phyloP scores from a whole-genome alignment of 306 rosid genomes.

The Dryas drummondii region DNA sequence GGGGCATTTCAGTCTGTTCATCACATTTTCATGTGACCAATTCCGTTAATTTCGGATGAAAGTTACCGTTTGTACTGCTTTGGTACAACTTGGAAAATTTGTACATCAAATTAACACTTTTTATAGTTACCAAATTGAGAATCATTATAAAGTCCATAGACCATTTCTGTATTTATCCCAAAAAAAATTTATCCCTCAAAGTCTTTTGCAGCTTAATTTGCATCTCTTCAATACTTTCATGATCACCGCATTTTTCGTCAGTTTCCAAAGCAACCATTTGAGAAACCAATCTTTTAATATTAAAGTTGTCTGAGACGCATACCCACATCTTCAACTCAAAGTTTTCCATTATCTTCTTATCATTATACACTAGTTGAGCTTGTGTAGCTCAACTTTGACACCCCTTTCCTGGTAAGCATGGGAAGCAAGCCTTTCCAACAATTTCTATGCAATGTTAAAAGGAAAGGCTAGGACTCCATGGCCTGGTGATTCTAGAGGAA shows the following conservation, averaged over 20 bases:
- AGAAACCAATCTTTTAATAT: not conserved
- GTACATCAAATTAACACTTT: too few species aligned
- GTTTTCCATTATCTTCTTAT: not conserved
- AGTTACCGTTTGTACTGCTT: too few species aligned
- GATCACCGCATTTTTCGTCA: not conserved
- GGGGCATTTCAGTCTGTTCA: too few species aligned
- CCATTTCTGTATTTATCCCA: too few species aligned
- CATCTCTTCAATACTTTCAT: not conserved
- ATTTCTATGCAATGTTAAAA: not conserved
- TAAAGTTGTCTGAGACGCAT: not conserved
- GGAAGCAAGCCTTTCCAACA: not conserved
- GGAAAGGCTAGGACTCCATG: not conserved
- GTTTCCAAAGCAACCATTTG: conserved; percentile 6
- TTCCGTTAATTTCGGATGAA: too few species aligned
- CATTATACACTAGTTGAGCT: conserved; percentile 13
- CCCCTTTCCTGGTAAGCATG: conserved; percentile 3
- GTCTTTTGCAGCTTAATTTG: not conserved
- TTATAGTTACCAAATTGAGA: too few species aligned
- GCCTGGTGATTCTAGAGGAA: not conserved
- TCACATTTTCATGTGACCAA: too few species aligned
- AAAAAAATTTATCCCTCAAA: conserved; percentile 1
- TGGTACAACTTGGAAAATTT: too few species aligned
- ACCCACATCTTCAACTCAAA: not conserved
- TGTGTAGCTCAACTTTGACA: not conserved
- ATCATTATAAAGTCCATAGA: too few species aligned